These are phyloP conservation scores for Crithidia fasciculata DNA, from an alignment of 208 protist species.

Conservation along the genomic window DNA sequence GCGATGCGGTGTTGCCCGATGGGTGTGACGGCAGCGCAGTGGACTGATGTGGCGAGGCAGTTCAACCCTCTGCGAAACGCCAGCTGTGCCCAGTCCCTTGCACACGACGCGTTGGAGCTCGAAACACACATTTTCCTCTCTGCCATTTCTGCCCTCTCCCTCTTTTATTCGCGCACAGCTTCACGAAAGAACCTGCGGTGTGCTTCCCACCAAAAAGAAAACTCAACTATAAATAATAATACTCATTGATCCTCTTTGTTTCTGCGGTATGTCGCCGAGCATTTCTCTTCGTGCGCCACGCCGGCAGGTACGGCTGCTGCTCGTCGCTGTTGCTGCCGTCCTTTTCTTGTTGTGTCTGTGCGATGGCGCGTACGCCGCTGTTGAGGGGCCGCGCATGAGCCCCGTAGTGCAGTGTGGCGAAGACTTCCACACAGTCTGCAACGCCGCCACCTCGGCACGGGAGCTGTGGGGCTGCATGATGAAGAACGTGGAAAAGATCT, in stretches of 20 bases:
- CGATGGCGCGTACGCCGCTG: background rate
- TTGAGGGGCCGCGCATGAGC: slow-evolving; percentile 22
- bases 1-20: too few relatives aligned
- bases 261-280: too few relatives aligned
- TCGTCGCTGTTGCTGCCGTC: background rate
- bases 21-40: too few relatives aligned
- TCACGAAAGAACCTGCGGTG: too few relatives aligned
- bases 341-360: background rate
- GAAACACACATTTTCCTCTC: background rate
- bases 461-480: slow-evolving; percentile 51
- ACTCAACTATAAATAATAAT: too few relatives aligned
- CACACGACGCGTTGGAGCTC: too few relatives aligned
- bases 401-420: slow-evolving; percentile 38
- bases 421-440: slow-evolving; percentile 38
- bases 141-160: background rate
- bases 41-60: too few relatives aligned
- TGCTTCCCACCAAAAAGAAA: too few relatives aligned
- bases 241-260: too few relatives aligned
- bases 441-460: slow-evolving; percentile 3
- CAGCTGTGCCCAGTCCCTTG: too few relatives aligned
- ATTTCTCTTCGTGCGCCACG: background rate
- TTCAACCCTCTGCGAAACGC: too few relatives aligned
- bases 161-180: background rate
- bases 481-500: slow-evolving; percentile 32
- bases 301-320: background rate